Conservation (phyloP, 257 asterid genomes). For the Primulina huaijiensis region DNA sequence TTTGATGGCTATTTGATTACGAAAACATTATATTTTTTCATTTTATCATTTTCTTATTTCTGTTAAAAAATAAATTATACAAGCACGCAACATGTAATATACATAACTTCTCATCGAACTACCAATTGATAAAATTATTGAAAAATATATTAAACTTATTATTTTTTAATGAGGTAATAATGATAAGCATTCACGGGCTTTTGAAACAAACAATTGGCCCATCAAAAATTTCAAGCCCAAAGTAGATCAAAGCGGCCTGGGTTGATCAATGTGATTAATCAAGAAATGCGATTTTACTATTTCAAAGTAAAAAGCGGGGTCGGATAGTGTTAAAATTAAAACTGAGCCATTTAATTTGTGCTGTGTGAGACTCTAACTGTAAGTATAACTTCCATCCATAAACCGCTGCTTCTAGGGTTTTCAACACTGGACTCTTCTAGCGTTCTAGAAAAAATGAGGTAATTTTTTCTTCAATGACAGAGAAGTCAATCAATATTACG, state of each 20-base stretch:
- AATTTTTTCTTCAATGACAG: neutral
- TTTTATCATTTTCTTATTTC: no score
- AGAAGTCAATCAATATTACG: no score
- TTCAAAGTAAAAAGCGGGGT: neutral
- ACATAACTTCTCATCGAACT: no score
- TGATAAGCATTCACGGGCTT: neutral
- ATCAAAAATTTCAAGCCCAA: neutral
- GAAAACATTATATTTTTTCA: no score
- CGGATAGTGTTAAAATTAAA: no score
- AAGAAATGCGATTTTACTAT: neutral
- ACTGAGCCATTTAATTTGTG: neutral
- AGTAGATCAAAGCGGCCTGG: neutral
- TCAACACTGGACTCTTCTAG: neutral
- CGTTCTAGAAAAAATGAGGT: neutral
- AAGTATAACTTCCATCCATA: neutral
- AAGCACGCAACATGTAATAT: no score
- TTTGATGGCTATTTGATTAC: no score
- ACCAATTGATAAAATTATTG: no score
- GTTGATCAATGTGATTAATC: neutral
- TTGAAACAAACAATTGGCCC: neutral
- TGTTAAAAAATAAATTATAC: no score
- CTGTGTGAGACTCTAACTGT: no score
- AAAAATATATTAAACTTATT: no score
- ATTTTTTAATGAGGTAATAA: no score
- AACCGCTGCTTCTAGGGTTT: neutral